Percentiles rank a stretch among this genome's conserved stretches.
Conservation (phyloP, 345 rosid species). For the Syzygium oleosum region DNA sequence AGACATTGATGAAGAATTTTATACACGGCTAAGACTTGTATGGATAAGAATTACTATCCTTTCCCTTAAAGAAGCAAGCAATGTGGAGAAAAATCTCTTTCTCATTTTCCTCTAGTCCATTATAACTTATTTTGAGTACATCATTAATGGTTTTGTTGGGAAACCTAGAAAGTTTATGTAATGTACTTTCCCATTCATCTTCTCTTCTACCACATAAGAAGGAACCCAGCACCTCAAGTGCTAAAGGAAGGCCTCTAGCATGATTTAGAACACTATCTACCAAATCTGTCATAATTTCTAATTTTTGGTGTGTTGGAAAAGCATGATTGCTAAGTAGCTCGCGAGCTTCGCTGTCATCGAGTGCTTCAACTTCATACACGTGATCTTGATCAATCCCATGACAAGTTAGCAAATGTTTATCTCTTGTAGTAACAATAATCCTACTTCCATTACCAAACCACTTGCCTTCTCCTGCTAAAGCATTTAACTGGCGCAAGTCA, state of each 20-base stretch:
- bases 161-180: fast-evolving
- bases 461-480: neutral
- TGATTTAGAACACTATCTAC: fast-evolving
- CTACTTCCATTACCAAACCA: neutral
- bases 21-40: no score
- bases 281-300: neutral
- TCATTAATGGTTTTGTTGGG: fast-evolving
- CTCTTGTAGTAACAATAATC: neutral
- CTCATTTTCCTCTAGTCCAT: neutral
- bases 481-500: fast-evolving
- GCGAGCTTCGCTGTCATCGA: fast-evolving
- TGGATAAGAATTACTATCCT: no score
- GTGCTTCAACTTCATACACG: fast-evolving
- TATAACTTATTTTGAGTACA: neutral
- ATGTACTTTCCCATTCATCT: fast-evolving
- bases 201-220: fast-evolving
- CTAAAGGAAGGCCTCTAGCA: neutral
- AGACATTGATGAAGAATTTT: no score
- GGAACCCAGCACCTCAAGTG: neutral
- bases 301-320: fast-evolving
- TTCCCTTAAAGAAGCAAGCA: neutral
- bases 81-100: neutral
- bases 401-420: neutral
- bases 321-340: neutral
- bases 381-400: neutral